These are phyloP conservation scores for Wallacemonas sp. DNA, from an alignment of 208 protist species.

Conservation along the genomic window DNA sequence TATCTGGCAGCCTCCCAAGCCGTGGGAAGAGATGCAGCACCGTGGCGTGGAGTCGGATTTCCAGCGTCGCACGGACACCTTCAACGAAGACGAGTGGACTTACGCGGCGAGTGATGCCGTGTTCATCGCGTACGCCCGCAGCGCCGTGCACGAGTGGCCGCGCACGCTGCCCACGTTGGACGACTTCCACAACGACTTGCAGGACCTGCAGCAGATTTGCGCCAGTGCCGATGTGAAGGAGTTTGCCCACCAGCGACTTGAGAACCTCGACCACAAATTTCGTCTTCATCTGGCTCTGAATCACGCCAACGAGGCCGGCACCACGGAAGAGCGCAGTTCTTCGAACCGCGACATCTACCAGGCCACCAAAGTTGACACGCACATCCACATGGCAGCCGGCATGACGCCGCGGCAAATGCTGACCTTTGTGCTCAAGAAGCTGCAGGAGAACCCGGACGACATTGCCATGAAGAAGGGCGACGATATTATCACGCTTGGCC, in stretches of 20 bases:
- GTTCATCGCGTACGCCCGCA: conserved; percentile 80
- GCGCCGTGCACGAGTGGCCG: conserved; percentile 80
- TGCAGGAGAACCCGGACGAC: conserved; percentile 90
- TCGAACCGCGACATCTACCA: conserved; percentile 95
- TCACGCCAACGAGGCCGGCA: conserved; percentile 88
- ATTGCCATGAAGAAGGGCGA: conserved; percentile 90
- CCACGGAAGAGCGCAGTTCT: conserved; percentile 77
- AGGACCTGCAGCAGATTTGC: conserved; percentile 75
- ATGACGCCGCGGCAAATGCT: conserved; percentile 95
- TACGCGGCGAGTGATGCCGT: conserved; percentile 86
- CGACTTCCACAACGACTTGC: conserved; percentile 72
- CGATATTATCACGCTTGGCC: conserved; percentile 82
- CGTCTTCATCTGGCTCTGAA: conserved; percentile 94
- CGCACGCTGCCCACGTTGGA: conserved; percentile 79
- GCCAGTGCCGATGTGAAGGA: conserved; percentile 86
- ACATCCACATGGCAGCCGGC: conserved; percentile 96
- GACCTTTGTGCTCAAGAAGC: conserved; percentile 94
- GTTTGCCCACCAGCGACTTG: conserved; percentile 90
- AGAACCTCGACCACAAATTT: conserved; percentile 93
- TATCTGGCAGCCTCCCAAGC: conserved; percentile 73
- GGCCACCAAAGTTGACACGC: conserved; percentile 96
- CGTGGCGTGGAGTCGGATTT: conserved; percentile 84
- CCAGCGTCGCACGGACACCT: conserved; percentile 77
- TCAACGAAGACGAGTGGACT: conserved; percentile 91
- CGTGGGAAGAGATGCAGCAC: conserved; percentile 64